Base-by-base conservation (phyloP, 2,329 filamentous ascomycete species). In the Leptodontidium sp. region DNA sequence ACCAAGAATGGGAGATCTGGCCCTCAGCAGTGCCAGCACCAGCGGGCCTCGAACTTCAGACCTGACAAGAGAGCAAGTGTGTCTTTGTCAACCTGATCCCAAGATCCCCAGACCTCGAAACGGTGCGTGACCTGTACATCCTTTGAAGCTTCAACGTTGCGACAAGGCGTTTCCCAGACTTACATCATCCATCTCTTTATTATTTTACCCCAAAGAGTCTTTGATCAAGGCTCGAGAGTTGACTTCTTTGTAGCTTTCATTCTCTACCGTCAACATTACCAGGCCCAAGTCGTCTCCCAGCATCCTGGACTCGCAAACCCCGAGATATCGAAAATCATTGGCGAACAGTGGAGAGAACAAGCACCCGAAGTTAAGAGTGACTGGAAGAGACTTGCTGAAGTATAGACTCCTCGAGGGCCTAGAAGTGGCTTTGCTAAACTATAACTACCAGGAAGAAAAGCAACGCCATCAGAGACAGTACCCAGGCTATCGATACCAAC, bases 401-500 rank as follows among this genome's bases (percentile, higher is more conserved):
- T 91, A 81, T 71, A 76, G 32, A 64, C n/a, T 53, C 52, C 62
- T 69, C 61, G 70, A 32, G n/a, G 9, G 12, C 64, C 4, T n/a
- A 26, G 40, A 65, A 17, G 43, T 14, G 29, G 50, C 4, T 59
- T 32, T 58, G 32, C 55, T 64, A 50, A 71, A 26, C 24, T 26
- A 66, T 64, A 14, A 64, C 26, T 61, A 65, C 52, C 74, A 91
- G 88, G 88, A 97, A 81, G 96, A 98, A 80, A 98, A 98, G 83
- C 84, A 89, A 70, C 91, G 92, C 21, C 96, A 99, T 80, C 91
- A 93, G 77, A 90, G 90, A 72, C 92, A 94, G 81, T 97, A 98
- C 79, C 96, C 96, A 2, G 91, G 93, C 73, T 99, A 99, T 81
- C 90, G 94, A 71, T 99, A 98, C 78, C 93, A 97, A 79, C 96